Conservation (phyloP, 495 filamentous ascomycete species). For the Aspergillus homomorphus region DNA sequence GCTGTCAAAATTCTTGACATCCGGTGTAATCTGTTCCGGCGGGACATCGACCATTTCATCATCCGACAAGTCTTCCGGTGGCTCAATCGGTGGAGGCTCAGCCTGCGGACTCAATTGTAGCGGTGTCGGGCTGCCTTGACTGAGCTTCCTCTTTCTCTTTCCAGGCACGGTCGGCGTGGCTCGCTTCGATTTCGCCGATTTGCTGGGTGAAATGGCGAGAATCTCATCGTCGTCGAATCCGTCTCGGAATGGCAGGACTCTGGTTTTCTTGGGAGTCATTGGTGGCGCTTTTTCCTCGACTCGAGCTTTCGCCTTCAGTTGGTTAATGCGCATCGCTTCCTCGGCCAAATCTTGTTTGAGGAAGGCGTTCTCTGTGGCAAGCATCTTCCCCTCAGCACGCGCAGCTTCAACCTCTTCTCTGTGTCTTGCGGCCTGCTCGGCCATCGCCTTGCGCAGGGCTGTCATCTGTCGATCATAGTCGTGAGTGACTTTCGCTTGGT, state of each 20-base stretch:
- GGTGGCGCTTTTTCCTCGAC: slow-evolving; percentile 35
- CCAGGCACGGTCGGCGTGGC: slow-evolving; percentile 55
- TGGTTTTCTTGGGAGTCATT: slow-evolving; percentile 59
- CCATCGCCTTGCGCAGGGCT: slow-evolving; percentile 51
- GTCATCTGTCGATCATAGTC: slow-evolving; percentile 55
- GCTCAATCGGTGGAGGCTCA: slow-evolving; percentile 27
- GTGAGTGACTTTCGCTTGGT: slow-evolving; percentile 51
- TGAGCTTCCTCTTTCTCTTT: slow-evolving; percentile 61
- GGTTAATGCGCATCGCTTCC: slow-evolving; percentile 48
- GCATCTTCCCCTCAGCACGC: slow-evolving; percentile 54
- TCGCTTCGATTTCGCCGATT: slow-evolving; percentile 50
- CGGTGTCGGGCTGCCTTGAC: slow-evolving; percentile 52
- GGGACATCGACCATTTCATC: slow-evolving; percentile 16
- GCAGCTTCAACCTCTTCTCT: slow-evolving; percentile 56
- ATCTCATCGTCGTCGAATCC: slow-evolving; percentile 75
- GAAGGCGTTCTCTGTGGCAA: slow-evolving; percentile 63
- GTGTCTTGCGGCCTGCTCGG: slow-evolving; percentile 52
- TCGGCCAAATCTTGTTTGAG: slow-evolving; percentile 63
- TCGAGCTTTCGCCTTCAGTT: slow-evolving; percentile 44
- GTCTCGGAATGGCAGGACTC: slow-evolving; percentile 57
- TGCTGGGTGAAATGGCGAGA: slow-evolving; percentile 54
- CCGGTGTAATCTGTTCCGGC: not conserved
- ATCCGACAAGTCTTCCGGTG: slow-evolving; percentile 22
- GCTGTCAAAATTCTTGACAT: slow-evolving; percentile 13
- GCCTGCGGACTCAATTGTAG: slow-evolving; percentile 49